Conservation (phyloP, 2,329 filamentous ascomycete species). For the Beauveria scarabaeidicola region DNA sequence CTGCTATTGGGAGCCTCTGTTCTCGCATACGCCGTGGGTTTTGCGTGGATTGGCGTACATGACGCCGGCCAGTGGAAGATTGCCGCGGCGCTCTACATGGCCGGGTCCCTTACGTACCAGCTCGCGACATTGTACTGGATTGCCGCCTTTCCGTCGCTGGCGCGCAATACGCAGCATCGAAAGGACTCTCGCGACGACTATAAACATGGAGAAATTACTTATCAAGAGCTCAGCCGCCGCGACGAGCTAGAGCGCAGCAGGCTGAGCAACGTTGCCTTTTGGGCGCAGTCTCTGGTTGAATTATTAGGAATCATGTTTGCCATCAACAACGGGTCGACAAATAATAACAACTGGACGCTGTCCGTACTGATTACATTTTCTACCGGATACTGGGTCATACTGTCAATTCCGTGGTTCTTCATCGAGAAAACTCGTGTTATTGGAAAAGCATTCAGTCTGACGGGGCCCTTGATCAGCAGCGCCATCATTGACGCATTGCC, state of each 20-base stretch:
- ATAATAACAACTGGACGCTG: slow-evolving; percentile 58
- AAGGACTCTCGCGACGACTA: slow-evolving; percentile 24
- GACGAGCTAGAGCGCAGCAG: slow-evolving; percentile 56
- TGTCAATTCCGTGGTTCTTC: slow-evolving; percentile 59
- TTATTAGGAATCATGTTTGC: slow-evolving; percentile 55
- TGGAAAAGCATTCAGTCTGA: slow-evolving; percentile 59
- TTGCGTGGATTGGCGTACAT: slow-evolving; percentile 59
- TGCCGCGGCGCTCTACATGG: slow-evolving; percentile 54
- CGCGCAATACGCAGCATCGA: slow-evolving; percentile 25
- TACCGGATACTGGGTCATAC: slow-evolving; percentile 53
- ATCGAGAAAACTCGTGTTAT: slow-evolving; percentile 57
- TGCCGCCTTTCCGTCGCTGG: slow-evolving; percentile 40
- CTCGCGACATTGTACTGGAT: slow-evolving; percentile 61
- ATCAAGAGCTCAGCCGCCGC: slow-evolving; percentile 50
- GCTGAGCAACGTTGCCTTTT: slow-evolving; percentile 55
- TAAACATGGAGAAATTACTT: slow-evolving; percentile 38
- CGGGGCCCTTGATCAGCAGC: slow-evolving; percentile 56
- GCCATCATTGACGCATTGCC: slow-evolving; percentile 58
- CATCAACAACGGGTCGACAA: slow-evolving; percentile 48
- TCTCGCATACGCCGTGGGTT: slow-evolving; percentile 54
- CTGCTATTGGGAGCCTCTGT: slow-evolving; percentile 53
- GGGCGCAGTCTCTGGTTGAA: slow-evolving; percentile 54
- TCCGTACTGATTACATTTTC: slow-evolving; percentile 59
- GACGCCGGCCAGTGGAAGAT: slow-evolving; percentile 49
- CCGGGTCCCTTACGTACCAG: slow-evolving; percentile 58